Evolutionary conservation across 257 asterid species (phyloP).

Genomic region (Solanum chiquidenum): DNA sequence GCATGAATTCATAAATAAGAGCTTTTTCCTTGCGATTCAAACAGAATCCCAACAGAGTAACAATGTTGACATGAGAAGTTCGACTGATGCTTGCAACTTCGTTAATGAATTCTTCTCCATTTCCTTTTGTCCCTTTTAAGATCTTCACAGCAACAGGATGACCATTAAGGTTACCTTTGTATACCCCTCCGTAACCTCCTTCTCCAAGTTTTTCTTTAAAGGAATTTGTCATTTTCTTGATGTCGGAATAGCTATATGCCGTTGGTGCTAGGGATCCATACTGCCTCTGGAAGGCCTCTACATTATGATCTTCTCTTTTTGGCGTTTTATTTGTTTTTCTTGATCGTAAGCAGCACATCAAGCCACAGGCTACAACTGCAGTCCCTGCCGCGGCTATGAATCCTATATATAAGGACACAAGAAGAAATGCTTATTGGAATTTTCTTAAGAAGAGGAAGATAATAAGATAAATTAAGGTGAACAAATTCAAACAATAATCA

Average conservation of each 20-base stretch:
- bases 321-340: neutral
- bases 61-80: slow-evolving; percentile 18
- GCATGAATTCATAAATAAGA: slow-evolving; percentile 21
- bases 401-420: neutral
- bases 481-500: neutral
- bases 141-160: slow-evolving; percentile 12
- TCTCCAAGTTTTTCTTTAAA: slow-evolving; percentile 7
- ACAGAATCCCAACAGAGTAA: slow-evolving; percentile 17
- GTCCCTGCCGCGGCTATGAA: neutral
- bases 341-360: neutral
- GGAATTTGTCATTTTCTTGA: neutral
- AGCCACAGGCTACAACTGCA: neutral
- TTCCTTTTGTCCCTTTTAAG: neutral
- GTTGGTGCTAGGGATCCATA: neutral
- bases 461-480: neutral
- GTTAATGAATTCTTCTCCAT: slow-evolving; percentile 18
- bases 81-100: slow-evolving; percentile 15
- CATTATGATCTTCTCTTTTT: neutral
- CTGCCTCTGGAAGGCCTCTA: neutral
- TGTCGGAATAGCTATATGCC: neutral
- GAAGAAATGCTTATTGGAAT: neutral
- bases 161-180: slow-evolving; percentile 5
- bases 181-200: slow-evolving; percentile 13
- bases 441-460: neutral
- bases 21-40: slow-evolving; percentile 7